A percentile compares a stretch with the other conserved stretches of the same genome.
phyloP scores from a whole-genome alignment of 192 early-diverging fungal species.

The Dimargaris xerosporica region DNA sequence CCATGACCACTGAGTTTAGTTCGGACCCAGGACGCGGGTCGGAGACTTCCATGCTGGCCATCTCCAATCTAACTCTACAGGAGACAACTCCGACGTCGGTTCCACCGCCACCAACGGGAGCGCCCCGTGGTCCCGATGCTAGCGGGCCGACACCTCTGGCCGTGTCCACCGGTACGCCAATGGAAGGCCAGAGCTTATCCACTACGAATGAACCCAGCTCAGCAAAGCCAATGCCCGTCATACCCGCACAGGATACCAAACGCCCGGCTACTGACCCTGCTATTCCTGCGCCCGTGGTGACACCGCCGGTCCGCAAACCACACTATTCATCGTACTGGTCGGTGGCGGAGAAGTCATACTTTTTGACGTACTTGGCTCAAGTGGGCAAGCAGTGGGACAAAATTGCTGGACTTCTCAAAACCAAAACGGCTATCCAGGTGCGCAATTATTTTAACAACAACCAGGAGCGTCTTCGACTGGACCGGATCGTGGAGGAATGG shows the following conservation, averaged over 20 bases:
- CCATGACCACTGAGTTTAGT: background rate
- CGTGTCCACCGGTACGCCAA: too few species aligned
- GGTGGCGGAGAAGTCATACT: conserved; percentile 58
- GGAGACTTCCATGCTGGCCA: background rate
- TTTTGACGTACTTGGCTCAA: conserved; percentile 38
- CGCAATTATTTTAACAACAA: conserved; percentile 66
- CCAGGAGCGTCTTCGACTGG: conserved; percentile 32
- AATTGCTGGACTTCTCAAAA: conserved; percentile 51
- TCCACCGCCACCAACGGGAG: too few species aligned
- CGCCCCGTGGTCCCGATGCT: too few species aligned
- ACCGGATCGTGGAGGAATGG: conserved; percentile 24
- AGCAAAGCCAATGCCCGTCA: background rate
- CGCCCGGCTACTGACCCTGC: background rate
- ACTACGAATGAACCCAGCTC: background rate
- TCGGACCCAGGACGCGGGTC: too few species aligned
- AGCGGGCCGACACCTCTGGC: background rate
- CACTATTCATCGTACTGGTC: conserved; percentile 79
- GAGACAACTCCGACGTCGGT: too few species aligned
- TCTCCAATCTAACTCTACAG: background rate
- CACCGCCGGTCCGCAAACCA: conserved; percentile 1
- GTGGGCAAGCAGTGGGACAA: conserved; percentile 67
- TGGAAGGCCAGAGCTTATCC: background rate
- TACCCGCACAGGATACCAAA: background rate
- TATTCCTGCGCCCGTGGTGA: background rate
- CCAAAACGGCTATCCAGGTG: conserved; percentile 70